These are phyloP conservation scores for Globisporangium okanoganense DNA, from an alignment of 352 stramenopile genomes.

Conservation along the genomic window DNA sequence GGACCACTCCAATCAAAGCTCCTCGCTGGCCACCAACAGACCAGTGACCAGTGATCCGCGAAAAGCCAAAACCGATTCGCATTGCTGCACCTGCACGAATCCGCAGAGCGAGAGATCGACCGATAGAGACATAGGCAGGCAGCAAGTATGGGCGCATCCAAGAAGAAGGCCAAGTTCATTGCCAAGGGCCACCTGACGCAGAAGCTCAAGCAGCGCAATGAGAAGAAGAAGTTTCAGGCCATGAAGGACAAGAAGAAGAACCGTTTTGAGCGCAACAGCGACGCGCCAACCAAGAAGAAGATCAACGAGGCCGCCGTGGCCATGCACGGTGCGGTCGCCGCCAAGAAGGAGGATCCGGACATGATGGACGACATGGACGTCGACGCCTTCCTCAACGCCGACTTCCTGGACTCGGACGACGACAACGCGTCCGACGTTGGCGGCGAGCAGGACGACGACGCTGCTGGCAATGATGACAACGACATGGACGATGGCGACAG, in stretches of 20 bases:
- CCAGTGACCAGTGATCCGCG: conserved; percentile 10
- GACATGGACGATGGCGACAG: conserved; percentile 47
- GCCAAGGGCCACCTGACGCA: conserved; percentile 69
- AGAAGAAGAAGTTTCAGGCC: conserved; percentile 75
- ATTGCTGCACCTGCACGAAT: neutral
- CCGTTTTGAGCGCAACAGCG: conserved; percentile 58
- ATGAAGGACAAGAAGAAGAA: conserved; percentile 79
- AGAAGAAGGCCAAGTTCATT: conserved; percentile 90
- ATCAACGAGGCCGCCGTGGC: conserved; percentile 21
- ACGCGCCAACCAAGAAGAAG: conserved; percentile 47
- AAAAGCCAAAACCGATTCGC: conserved; percentile 12
- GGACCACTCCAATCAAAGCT: too few species aligned
- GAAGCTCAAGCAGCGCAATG: conserved; percentile 87
- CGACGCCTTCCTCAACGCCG: conserved; percentile 80
- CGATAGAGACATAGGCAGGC: neutral
- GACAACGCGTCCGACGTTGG: conserved; percentile 22
- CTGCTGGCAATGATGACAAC: conserved; percentile 19
- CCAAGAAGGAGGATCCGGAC: conserved; percentile 60
- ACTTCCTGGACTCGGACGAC: conserved; percentile 79
- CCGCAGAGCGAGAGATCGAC: neutral
- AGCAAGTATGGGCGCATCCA: conserved; percentile 50
- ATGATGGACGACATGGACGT: conserved; percentile 89
- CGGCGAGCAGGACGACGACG: conserved; percentile 18
- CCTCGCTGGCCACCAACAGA: neutral
- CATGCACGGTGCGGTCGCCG: neutral